Evolutionary conservation across 108 stramenopile genomes (phyloP), one percentile per base, ranked within the genome.

Genomic region (Discostella stelligeroides): DNA sequence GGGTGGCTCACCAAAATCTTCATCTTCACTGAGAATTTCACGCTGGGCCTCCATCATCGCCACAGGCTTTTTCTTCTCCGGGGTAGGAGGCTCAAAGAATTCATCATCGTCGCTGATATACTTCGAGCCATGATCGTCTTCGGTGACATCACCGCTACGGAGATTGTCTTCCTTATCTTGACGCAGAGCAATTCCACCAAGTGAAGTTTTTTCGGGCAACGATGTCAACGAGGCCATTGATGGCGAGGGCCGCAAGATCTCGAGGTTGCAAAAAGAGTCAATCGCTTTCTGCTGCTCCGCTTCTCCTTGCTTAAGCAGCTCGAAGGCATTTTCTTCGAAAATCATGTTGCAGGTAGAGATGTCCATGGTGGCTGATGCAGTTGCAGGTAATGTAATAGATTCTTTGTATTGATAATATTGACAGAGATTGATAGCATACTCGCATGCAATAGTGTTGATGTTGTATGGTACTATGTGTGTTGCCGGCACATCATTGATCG

Each of bases 11-110:
- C 28, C 53, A 25, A 28, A 54, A 12, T 25, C 53, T 28, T 54
- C 53, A 25, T 54, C 53, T 15, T 54, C 53, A 28, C 28, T 54
- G 28, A 29, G 53, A 27, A 54, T 29, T 15, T 54, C 53, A 28
- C 53, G 53, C 53, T 54, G 53, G 28, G 53, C 53, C 53, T 54
- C 53, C 53, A 54, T 54, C 53, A 54, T 54, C 28, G 53, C 53
- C 53, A 28, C 53, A 15, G 53, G 25, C 1, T 54, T 54, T 25
- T 27, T 54, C 53, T 29, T 29, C 53, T 54, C 53, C 4, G 25
- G 53, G 53, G 53, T 15, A 15, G 53, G 13, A 27, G 53, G 27
- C 53, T 54, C 53, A 15, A 28, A 54, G 28, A 54, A 54, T 15
- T 54, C 53, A 29, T 54, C 53, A 29, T 54, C 53, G 53, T 54